Evolutionary conservation across 352 stramenopile species (phyloP).

Genomic region (Ophiocytium majus): DNA sequence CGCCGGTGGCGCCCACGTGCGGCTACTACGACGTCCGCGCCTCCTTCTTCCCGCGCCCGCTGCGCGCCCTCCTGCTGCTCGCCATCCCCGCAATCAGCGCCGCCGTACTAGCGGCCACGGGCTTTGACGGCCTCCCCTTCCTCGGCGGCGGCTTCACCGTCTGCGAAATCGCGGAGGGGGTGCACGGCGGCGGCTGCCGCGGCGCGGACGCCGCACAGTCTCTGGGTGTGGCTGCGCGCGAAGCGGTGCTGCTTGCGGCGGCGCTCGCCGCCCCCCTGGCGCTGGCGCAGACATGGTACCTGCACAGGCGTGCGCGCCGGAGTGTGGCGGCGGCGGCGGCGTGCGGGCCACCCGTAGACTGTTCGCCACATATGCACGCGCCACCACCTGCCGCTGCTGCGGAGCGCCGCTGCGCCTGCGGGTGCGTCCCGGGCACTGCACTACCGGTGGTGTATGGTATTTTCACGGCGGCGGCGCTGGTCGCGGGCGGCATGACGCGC

Average conservation of each 20-base stretch:
- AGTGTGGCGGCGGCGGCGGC: no score
- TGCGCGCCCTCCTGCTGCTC: background rate
- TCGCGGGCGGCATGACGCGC: no score
- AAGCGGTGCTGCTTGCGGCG: background rate
- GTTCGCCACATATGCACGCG: no score
- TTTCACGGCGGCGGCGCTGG: no score
- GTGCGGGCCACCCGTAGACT: no score
- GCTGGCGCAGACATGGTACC: background rate
- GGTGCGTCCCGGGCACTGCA: no score
- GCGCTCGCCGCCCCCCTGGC: background rate
- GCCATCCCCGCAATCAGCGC: background rate
- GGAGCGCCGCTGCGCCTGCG: no score
- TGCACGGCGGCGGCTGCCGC: background rate
- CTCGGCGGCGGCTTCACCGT: background rate
- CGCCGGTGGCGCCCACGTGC: no score
- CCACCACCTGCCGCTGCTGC: no score
- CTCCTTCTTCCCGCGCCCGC: no score
- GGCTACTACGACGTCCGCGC: no score
- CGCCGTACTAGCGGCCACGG: constrained; percentile 1
- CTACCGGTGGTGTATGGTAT: no score
- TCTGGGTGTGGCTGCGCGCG: background rate
- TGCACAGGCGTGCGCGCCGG: background rate
- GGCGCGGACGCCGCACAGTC: background rate
- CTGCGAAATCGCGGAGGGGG: background rate
- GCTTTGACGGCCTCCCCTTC: background rate